Conservation (phyloP, 257 asterid species). For the Henckelia pumila region DNA sequence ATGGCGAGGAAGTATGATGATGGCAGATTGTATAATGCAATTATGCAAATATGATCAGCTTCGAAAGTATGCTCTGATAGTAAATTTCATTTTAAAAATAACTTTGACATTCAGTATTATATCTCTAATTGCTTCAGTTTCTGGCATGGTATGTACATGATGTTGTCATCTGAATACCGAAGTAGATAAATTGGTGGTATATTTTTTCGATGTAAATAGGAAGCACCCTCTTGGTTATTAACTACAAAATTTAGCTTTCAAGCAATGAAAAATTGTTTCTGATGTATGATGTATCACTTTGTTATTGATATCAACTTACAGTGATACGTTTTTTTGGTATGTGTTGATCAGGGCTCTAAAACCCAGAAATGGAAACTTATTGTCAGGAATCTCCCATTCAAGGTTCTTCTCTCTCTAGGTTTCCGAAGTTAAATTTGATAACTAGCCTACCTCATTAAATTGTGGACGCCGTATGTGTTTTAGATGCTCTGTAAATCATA, state of each 20-base stretch:
- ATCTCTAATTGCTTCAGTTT: not conserved
- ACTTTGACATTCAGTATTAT: not conserved
- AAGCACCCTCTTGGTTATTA: not conserved
- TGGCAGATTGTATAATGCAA: too few species aligned
- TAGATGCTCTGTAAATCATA: not conserved
- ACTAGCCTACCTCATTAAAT: not conserved
- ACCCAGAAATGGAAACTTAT: constrained; percentile 92
- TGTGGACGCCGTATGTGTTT: constrained; percentile 6
- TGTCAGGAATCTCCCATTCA: constrained; percentile 89
- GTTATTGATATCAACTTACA: not conserved
- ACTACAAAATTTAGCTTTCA: not conserved
- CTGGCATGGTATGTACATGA: not conserved
- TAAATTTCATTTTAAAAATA: too few species aligned
- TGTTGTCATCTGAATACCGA: not conserved
- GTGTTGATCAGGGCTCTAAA: constrained; percentile 79
- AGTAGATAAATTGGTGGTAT: not conserved
- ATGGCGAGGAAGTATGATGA: too few species aligned
- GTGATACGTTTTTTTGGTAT: constrained; percentile 13
- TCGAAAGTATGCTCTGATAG: not conserved
- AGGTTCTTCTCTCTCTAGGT: constrained; percentile 43
- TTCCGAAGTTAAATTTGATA: constrained; percentile 12
- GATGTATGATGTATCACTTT: not conserved
- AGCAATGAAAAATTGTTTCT: not conserved
- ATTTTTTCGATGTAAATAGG: not conserved
- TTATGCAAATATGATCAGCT: too few species aligned